phyloP scores from a whole-genome alignment of 371 early-diverging fungal species.

The Actinomortierella wolfii region DNA sequence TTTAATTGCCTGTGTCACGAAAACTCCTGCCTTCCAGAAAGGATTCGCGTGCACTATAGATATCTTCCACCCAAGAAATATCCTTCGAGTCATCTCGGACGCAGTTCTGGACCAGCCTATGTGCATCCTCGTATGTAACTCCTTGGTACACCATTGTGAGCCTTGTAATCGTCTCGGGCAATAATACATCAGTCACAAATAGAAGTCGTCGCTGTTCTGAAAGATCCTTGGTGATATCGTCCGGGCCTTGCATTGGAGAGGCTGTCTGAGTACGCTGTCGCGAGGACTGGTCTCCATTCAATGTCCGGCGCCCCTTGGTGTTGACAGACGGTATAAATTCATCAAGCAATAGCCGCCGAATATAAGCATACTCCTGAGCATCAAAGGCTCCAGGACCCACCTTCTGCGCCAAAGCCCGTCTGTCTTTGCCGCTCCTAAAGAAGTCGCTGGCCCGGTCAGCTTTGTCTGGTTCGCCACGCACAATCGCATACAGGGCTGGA shows the following conservation, averaged over 20 bases:
- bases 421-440: constrained; percentile 26
- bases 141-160: constrained; percentile 21
- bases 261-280: no score
- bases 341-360: no score
- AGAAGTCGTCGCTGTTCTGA: constrained; percentile 23
- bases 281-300: no score
- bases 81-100: constrained; percentile 14
- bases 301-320: no score
- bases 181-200: constrained; percentile 31
- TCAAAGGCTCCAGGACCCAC: constrained; percentile 35
- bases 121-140: constrained; percentile 19
- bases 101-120: constrained; percentile 9
- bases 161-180: constrained; percentile 29
- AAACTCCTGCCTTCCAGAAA: constrained; percentile 23
- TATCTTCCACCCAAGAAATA: constrained; percentile 35
- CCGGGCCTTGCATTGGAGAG: constrained; percentile 18
- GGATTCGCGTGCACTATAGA: constrained; percentile 33
- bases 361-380: constrained; percentile 9
- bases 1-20: no score
- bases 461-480: constrained; percentile 23
- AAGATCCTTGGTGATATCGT: constrained; percentile 19
- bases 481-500: constrained; percentile 17
- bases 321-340: no score
- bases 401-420: constrained; percentile 15
- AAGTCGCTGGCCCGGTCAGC: constrained; percentile 20